A percentile compares a stretch with the other conserved stretches of the same genome.
These are phyloP conservation scores for Globisporangium alternatum DNA, from an alignment of 352 stramenopile species.

Conservation along the genomic window DNA sequence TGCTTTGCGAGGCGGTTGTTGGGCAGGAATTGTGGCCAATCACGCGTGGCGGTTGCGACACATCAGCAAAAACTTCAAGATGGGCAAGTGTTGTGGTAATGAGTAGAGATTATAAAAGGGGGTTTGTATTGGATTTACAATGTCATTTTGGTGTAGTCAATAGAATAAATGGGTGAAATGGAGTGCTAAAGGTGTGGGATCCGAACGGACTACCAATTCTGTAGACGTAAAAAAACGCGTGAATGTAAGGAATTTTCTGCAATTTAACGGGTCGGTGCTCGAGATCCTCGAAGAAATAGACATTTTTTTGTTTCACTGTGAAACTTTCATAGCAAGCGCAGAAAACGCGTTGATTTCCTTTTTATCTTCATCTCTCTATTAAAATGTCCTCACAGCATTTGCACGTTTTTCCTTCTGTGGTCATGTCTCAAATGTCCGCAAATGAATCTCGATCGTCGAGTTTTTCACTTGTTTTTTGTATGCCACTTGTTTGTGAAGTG, in stretches of 20 bases:
- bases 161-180: background rate
- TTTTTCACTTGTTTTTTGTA: no score
- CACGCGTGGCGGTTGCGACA: background rate
- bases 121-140: background rate
- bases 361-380: background rate
- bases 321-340: no score
- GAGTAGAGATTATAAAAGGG: background rate
- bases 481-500: no score
- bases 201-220: background rate
- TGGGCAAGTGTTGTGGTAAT: background rate
- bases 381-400: background rate
- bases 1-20: background rate
- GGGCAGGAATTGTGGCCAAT: background rate
- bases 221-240: background rate
- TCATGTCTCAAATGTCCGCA: background rate
- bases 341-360: background rate
- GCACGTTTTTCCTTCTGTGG: background rate
- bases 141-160: no score
- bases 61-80: conserved; percentile 2
- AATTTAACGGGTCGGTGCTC: no score
- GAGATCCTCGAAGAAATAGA: no score
- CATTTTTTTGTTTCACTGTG: no score
- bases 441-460: background rate
- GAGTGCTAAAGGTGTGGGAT: no score
- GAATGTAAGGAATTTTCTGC: no score